Conservation (phyloP, 1,284 basidiomycete species). For the Takashimella tepidaria region DNA sequence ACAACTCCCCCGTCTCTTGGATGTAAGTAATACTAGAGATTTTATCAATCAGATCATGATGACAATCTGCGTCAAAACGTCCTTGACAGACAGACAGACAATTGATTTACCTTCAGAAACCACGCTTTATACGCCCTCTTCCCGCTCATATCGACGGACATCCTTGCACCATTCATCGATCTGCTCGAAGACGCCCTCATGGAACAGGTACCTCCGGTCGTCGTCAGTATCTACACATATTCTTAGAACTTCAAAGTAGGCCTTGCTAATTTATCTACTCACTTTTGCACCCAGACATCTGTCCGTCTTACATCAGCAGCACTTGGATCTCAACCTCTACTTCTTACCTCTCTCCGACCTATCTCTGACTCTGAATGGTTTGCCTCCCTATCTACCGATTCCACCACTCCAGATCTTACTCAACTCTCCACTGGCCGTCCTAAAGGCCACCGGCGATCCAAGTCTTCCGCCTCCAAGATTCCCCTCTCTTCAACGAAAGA, state of each 20-base stretch:
- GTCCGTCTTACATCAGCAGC: constrained; percentile 41
- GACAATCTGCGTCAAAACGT: too few species aligned
- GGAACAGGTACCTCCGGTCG: constrained; percentile 43
- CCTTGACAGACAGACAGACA: too few species aligned
- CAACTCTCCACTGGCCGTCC: not conserved
- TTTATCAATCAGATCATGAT: too few species aligned
- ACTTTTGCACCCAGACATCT: constrained; percentile 29
- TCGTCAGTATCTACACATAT: constrained; percentile 28
- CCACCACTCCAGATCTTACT: not conserved
- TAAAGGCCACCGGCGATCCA: not conserved
- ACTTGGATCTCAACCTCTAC: constrained; percentile 40
- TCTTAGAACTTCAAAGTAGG: not conserved
- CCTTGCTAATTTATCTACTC: too few species aligned
- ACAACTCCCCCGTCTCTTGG: not conserved
- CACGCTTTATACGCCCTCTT: constrained; percentile 43
- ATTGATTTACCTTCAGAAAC: constrained; percentile 32
- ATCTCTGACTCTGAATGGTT: constrained; percentile 48
- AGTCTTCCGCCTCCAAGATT: not conserved
- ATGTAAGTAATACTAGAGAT: not conserved
- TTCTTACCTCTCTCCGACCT: constrained; percentile 39
- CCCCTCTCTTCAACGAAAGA: not conserved
- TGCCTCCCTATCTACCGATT: constrained; percentile 17
- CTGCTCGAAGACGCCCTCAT: constrained; percentile 47
- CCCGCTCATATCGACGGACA: constrained; percentile 45
- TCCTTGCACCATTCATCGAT: constrained; percentile 48